Base-by-base conservation (phyloP, 768 basidiomycete species). In the Naematelia encephala region DNA sequence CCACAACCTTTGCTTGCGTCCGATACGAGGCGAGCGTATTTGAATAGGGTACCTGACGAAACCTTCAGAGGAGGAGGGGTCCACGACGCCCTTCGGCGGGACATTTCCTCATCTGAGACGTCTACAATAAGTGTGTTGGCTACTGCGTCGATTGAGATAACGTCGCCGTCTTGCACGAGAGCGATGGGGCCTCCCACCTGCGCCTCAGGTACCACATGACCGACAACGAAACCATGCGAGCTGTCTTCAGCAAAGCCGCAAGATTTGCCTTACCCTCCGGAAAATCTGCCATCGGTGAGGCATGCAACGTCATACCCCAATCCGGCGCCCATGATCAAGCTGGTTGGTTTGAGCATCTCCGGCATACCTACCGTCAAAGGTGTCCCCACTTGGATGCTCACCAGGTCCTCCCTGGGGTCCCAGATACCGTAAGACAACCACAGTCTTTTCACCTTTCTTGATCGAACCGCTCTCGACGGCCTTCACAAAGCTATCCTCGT, bases 261-360 rank as follows among this genome's bases (percentile, higher is more conserved):
- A 19, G 3, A 14, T 11, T 25, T 22, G 43, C 82, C 87, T 79
- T 70, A 96, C 91, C 93, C 93, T 80, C 93, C 93, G 75, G 89
- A 91, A 82, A 99, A 99, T 65, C 96, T 86, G 51, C 96, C 96
- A 79, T 99, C 94, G 16, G 96, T 99, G 65, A 99, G 78, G 77
- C 91, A 97, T 39, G 94, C 94, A 50, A 98, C 96, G 68, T 98
- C 94, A 65, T 88, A 81, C 11, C 96, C 96, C 11, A 98, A 82
- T 11, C 96, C 96, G 12, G 96, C 96, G 56, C 96, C 96, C 90
- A 99, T 98, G 78, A 99, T 92, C 72, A 98, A 77, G 80, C 90
- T 90, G 28, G 94, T 98, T 23, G 93, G 93, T 77, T 97, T 97
- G 59, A 98, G 82, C 96, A 99, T 99, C 81, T 99, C 96, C 51